Base-by-base conservation (phyloP, 2,329 filamentous ascomycete species). In the Beauveria bassiana region DNA sequence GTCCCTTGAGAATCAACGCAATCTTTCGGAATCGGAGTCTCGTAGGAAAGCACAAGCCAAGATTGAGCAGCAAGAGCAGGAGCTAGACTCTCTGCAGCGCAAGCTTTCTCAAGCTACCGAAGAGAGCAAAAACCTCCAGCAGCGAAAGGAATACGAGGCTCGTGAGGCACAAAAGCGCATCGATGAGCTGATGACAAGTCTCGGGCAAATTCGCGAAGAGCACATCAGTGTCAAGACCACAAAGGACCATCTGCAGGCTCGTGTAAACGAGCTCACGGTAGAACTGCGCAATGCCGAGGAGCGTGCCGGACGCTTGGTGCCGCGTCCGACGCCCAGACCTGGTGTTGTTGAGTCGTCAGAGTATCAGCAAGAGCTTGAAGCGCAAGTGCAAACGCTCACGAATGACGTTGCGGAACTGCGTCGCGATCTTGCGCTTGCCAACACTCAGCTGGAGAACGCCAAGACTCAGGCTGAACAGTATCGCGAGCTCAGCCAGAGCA, bases 261-360 rank as follows among this genome's bases (percentile, higher is more conserved):
- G 93, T 62, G 91, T 96, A 3, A 90, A 96, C 66, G 93, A 98
- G 75, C 78, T 99, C 60, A 89, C 88, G 28, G 89, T 96, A 61
- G 91, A 98, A 71, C 79, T 98, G 28, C 89, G 89, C 67, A 92
- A 89, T 69, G 91, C 93, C 0, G 92, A 98, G 72, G 95, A 98
- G 73, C 89, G 92, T 56, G 82, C 90, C 6, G 87, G 90, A 66
- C 84, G 92, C 34, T 79, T 97, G 61, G 91, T 95, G 66, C 88
- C 91, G n/a, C 85, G 88, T 61, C 88, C 89, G 5, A 90, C 86
- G 1, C 81, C 87, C 1, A 79, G 87, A 64, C 77, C 82, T 5
- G 80, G 78, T 24, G 70, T 75, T 50, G 68, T 74, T n/a, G 77
- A 79, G 31, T 70, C 75, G 45, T 70, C 71, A 3, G 75, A 82